Conservation (phyloP, 176 grass and related monocot genomes). For the Hyparrhenia diplandra region DNA sequence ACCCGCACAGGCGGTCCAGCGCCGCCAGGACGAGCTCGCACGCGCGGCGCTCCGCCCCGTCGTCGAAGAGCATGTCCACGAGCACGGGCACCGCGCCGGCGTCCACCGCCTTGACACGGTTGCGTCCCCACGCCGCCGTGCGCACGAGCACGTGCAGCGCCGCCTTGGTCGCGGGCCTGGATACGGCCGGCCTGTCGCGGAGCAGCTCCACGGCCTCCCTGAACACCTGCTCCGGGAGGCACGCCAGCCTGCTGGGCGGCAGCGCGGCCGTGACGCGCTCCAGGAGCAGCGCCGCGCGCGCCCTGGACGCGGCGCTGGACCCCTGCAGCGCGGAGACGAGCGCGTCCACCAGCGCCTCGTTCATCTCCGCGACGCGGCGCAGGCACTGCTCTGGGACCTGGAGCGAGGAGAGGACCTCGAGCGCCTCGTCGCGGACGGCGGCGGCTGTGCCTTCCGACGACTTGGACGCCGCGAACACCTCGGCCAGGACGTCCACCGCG, state of each 20-base stretch:
- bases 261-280: slow-evolving; percentile 32
- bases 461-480: not conserved
- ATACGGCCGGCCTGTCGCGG: not conserved
- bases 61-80: slow-evolving; percentile 42
- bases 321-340: slow-evolving; percentile 39
- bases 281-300: slow-evolving; percentile 37
- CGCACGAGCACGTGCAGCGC: slow-evolving; percentile 44
- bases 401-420: slow-evolving; percentile 43
- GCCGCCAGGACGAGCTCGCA: slow-evolving; percentile 59
- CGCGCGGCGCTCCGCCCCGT: not conserved
- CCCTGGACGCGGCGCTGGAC: slow-evolving; percentile 30
- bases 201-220: slow-evolving; percentile 39
- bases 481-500: slow-evolving; percentile 1
- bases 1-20: slow-evolving; percentile 65
- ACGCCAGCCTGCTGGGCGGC: slow-evolving; percentile 8
- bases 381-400: slow-evolving; percentile 33
- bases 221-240: slow-evolving; percentile 34
- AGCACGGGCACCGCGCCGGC: slow-evolving; percentile 47
- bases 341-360: slow-evolving; percentile 28
- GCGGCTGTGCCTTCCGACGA: not conserved
- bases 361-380: not conserved
- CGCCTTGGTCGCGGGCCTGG: slow-evolving; percentile 34
- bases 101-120: slow-evolving; percentile 56
- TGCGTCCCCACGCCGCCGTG: slow-evolving; percentile 37
- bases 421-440: slow-evolving; percentile 35